Evolutionary conservation across 495 filamentous ascomycete genomes (phyloP).

Genomic region (Penicillium soppii): DNA sequence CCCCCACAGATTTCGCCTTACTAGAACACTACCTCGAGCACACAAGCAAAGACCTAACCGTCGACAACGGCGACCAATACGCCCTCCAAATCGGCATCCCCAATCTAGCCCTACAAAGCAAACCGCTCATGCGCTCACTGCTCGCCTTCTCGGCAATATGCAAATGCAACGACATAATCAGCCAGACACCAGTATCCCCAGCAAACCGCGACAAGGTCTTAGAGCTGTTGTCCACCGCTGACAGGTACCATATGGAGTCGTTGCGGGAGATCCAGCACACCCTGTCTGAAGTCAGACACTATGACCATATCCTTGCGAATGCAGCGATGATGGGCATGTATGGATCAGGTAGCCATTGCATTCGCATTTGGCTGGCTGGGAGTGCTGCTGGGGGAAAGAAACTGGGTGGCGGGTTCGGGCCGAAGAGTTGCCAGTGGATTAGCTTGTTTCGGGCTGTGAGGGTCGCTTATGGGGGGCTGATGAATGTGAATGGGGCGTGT

Average conservation of each 20-base stretch:
- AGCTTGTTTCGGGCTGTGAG: constrained; percentile 37
- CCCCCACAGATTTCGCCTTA: constrained; percentile 29
- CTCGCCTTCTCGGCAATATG: constrained; percentile 40
- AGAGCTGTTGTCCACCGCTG: constrained; percentile 14
- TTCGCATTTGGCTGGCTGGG: constrained; percentile 35
- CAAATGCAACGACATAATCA: constrained; percentile 38
- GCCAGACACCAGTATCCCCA: neutral
- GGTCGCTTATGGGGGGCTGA: constrained; percentile 36
- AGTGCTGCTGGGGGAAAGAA: constrained; percentile 21
- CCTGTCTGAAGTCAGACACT: constrained; percentile 26
- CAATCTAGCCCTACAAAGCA: constrained; percentile 39
- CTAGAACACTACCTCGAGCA: constrained; percentile 41
- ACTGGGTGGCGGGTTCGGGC: constrained; percentile 19
- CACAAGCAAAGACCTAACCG: constrained; percentile 35
- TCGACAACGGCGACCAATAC: constrained; percentile 36
- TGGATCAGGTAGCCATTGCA: constrained; percentile 36
- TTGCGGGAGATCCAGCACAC: constrained; percentile 29
- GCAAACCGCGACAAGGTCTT: neutral
- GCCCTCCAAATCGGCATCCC: constrained; percentile 41
- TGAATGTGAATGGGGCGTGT: constrained; percentile 7
- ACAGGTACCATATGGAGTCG: constrained; percentile 34
- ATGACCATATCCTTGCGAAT: constrained; percentile 41
- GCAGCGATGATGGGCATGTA: constrained; percentile 48
- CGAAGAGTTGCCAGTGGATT: constrained; percentile 42
- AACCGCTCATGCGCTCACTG: constrained; percentile 40